phyloP scores from a whole-genome alignment of 176 grass and related monocot species.

The Hordeum marinum region DNA sequence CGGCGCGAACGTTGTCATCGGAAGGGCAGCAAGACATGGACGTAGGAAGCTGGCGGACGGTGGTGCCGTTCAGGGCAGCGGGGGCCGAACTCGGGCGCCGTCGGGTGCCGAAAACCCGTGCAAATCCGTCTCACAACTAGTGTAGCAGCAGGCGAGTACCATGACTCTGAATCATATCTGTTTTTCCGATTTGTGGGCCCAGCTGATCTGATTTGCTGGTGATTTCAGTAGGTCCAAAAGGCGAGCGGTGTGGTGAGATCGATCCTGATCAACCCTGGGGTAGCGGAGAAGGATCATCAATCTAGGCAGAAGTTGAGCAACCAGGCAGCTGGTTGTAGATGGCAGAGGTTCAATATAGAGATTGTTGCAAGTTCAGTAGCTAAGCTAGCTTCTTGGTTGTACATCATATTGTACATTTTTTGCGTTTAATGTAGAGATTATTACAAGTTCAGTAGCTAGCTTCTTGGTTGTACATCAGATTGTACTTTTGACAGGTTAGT shows the following conservation, averaged over 20 bases:
- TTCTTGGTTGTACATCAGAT: background rate
- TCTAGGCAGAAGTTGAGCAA: too few species aligned
- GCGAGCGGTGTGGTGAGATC: background rate
- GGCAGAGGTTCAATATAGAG: background rate
- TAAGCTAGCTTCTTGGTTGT: too few species aligned
- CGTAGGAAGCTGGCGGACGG: background rate
- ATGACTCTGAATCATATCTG: background rate
- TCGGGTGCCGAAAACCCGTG: constrained; percentile 4
- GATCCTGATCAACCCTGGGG: too few species aligned
- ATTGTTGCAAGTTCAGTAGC: background rate
- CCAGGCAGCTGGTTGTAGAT: background rate
- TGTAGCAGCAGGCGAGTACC: background rate
- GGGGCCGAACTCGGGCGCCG: constrained; percentile 19
- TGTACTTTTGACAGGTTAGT: constrained; percentile 7
- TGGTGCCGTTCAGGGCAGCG: background rate
- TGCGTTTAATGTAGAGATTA: too few species aligned
- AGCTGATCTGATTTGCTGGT: background rate
- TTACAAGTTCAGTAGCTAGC: background rate
- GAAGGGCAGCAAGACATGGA: constrained; percentile 8
- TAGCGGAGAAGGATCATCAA: too few species aligned
- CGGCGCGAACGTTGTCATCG: background rate
- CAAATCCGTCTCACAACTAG: constrained; percentile 37
- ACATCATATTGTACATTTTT: too few species aligned
- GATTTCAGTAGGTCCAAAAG: background rate
- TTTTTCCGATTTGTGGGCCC: background rate